Evolutionary conservation across 2,329 filamentous ascomycete species (phyloP).

Genomic region (Verticillium klebahnii): DNA sequence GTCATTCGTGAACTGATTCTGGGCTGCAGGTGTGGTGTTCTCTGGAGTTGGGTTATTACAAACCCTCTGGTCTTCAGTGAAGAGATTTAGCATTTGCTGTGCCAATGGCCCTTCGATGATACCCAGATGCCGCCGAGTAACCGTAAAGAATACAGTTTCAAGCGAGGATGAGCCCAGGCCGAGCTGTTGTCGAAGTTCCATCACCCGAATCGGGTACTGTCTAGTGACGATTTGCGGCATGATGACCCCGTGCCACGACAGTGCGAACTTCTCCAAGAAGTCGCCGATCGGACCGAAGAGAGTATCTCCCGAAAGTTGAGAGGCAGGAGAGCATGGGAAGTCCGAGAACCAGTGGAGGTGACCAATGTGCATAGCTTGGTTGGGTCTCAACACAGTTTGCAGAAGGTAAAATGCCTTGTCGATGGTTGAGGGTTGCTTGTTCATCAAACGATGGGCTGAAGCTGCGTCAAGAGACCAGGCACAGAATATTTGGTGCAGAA

Average conservation of each 20-base stretch:
- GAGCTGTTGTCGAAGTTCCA: constrained; percentile 47
- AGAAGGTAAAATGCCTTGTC: constrained; percentile 25
- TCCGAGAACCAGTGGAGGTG: constrained; percentile 23
- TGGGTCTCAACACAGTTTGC: neutral
- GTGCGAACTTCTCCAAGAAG: neutral
- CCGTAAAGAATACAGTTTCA: constrained; percentile 49
- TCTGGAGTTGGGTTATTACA: neutral
- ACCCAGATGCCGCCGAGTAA: constrained; percentile 42
- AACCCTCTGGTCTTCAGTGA: constrained; percentile 15
- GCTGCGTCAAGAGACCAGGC: constrained; percentile 39
- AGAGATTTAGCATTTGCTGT: constrained; percentile 27
- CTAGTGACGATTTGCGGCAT: constrained; percentile 28
- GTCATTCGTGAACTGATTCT: neutral
- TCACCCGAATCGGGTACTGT: constrained; percentile 49
- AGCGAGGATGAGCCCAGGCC: constrained; percentile 44
- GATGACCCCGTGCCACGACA: constrained; percentile 29
- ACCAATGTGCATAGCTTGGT: constrained; percentile 8
- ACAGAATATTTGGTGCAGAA: constrained; percentile 63
- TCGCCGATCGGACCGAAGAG: neutral
- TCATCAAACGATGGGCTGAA: constrained; percentile 22
- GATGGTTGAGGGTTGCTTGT: constrained; percentile 8
- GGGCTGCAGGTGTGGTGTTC: neutral
- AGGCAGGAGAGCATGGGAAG: constrained; percentile 15
- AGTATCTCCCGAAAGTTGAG: neutral
- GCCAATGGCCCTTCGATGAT: constrained; percentile 27